Evolutionary conservation across 495 filamentous ascomycete species (phyloP), one percentile per base, ranked within the genome.

Genomic region (Acidiella bohemica): DNA sequence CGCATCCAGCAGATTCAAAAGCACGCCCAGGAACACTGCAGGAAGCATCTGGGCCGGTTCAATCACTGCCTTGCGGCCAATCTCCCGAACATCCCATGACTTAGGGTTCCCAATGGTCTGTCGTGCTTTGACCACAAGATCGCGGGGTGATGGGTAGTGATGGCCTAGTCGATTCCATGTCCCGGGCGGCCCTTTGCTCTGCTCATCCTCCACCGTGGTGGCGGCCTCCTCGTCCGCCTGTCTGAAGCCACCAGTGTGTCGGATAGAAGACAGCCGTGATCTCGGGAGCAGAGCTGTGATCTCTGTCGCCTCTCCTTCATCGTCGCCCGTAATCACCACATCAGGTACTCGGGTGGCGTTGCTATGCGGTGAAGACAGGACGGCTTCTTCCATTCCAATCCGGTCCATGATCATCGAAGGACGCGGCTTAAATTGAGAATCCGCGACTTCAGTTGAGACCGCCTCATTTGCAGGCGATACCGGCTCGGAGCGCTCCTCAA

Each of bases 1-100:
- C 18, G 85, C 90, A 63, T 97, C 90, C 19, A 97, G 66, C 29
- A 97, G 78, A 51, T 95, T 97, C 13, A 97, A 68, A 5, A 97
- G 66, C 13, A 93, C 66, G 0, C 90, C 90, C 2, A 97, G 72
- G 42, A 92, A 64, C 3, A 96, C 87, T 5, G 88, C 79, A 1
- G 92, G 90, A 10, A 95, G 53, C 34, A 76, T 76, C 27, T 71
- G 69, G 18, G 75, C 55, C 5, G 86, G 80, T 41, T 79, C 67
- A 13, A 81, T 60, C 8, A 90, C 57, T 3, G 67, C 72, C 18
- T 71, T 66, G 39, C 69, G 49, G 74, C 75, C 84, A 5, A 90
- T 62, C 0, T 67, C 60, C 32, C 63, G 70, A 33, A 61, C 64
- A 56, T 86, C 64, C 84, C 85, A 95, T 28, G 63, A 61, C 53